These are phyloP conservation scores for Chytriomyces confervae DNA, from an alignment of 192 early-diverging fungal species.

Conservation along the genomic window DNA sequence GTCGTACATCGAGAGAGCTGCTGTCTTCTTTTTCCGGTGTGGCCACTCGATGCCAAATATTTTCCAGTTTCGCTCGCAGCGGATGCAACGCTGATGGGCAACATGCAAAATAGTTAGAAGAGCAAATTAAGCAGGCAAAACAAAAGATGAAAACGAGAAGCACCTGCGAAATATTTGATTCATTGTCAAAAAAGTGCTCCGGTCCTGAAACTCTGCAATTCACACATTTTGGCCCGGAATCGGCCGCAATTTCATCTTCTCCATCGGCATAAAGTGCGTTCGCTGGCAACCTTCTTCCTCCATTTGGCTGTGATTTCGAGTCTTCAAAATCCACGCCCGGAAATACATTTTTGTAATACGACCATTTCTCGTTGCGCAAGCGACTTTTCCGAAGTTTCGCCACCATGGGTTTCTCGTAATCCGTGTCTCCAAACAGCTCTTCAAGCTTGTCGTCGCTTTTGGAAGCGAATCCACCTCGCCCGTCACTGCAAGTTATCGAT, in stretches of 20 bases:
- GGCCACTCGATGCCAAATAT: slow-evolving; percentile 55
- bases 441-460: not conserved
- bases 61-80: slow-evolving; percentile 47
- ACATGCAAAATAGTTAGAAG: not conserved
- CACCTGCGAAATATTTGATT: not conserved
- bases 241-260: slow-evolving; percentile 3
- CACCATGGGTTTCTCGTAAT: slow-evolving; percentile 27
- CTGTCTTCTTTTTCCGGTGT: slow-evolving; percentile 40
- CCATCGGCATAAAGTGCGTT: not conserved
- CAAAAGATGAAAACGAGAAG: no score
- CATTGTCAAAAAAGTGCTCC: not conserved
- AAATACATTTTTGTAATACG: slow-evolving; percentile 23
- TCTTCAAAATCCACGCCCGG: slow-evolving; percentile 30
- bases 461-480: slow-evolving; percentile 27
- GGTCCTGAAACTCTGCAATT: slow-evolving; percentile 7
- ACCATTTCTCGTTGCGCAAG: slow-evolving; percentile 20
- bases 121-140: not conserved
- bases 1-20: slow-evolving; percentile 5
- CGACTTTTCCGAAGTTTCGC: slow-evolving; percentile 25
- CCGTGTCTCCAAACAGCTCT: slow-evolving; percentile 22
- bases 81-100: slow-evolving; percentile 32
- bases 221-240: not conserved
- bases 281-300: not conserved
- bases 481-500: not conserved
- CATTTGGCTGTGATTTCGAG: not conserved